Evolutionary conservation across 2,329 filamentous ascomycete genomes (phyloP).

Genomic region (Neonectria sp.): DNA sequence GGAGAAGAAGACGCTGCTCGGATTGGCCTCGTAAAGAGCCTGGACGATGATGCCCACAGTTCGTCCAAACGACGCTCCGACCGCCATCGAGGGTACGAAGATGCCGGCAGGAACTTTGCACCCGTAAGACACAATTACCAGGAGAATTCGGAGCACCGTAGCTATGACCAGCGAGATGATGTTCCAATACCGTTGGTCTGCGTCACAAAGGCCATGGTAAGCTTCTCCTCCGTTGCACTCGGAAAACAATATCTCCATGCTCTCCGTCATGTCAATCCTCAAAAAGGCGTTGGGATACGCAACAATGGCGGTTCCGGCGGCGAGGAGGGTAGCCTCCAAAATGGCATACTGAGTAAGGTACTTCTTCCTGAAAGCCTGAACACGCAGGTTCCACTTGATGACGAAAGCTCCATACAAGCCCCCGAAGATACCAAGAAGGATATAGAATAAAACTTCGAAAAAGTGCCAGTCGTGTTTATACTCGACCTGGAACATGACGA

Average conservation of each 20-base stretch:
- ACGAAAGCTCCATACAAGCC: conserved; percentile 96
- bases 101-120: conserved; percentile 98
- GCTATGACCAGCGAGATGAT: conserved; percentile 84
- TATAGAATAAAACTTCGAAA: conserved; percentile 94
- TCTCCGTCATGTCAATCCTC: conserved; percentile 98
- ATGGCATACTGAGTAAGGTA: conserved; percentile 89
- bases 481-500: conserved; percentile 99
- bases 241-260: conserved; percentile 97
- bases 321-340: conserved; percentile 87
- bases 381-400: conserved; percentile 96
- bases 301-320: conserved; percentile 87
- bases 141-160: conserved; percentile 83
- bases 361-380: conserved; percentile 93
- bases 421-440: conserved; percentile 92
- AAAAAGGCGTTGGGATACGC: conserved; percentile 98
- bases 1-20: conserved; percentile 86
- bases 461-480: conserved; percentile 99
- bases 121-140: conserved; percentile 96
- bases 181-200: conserved; percentile 81
- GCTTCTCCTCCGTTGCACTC: conserved; percentile 93
- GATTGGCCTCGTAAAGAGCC: conserved; percentile 87
- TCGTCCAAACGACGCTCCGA: conserved; percentile 93
- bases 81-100: conserved; percentile 98
- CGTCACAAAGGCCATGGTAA: conserved; percentile 91
- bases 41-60: conserved; percentile 97